These are phyloP conservation scores for Hysterangium stoloniferum DNA, from an alignment of 768 basidiomycete species.

Conservation along the genomic window DNA sequence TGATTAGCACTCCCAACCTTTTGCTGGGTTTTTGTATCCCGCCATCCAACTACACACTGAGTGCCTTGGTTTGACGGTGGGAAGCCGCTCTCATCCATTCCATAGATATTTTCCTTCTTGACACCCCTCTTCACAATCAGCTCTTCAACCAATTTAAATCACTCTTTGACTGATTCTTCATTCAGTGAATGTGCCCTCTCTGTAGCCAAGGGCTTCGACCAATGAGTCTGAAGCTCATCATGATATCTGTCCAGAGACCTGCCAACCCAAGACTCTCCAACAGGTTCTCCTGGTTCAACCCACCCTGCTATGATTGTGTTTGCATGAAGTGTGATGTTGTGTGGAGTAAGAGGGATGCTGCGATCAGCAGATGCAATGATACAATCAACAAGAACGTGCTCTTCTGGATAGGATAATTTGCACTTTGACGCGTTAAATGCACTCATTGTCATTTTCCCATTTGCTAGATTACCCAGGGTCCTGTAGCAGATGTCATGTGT, in stretches of 20 bases:
- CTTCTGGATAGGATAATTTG: too few species aligned
- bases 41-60: slow-evolving; percentile 1
- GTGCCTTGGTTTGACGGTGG: not conserved
- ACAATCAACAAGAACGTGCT: too few species aligned
- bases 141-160: slow-evolving; percentile 1
- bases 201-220: not conserved
- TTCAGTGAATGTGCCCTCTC: slow-evolving; percentile 5
- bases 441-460: too few species aligned
- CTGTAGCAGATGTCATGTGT: too few species aligned
- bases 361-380: too few species aligned
- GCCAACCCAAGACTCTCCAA: slow-evolving; percentile 17
- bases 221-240: not conserved
- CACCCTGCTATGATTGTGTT: too few species aligned
- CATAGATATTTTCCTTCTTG: slow-evolving; percentile 3
- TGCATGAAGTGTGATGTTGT: too few species aligned
- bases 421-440: too few species aligned
- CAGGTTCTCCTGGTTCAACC: too few species aligned
- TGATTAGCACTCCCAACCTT: slow-evolving; percentile 26
- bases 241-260: slow-evolving; percentile 9
- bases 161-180: not conserved
- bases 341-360: too few species aligned
- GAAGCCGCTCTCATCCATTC: slow-evolving; percentile 12
- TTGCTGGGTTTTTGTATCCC: slow-evolving; percentile 22
- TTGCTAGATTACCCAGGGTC: too few species aligned
- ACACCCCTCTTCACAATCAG: not conserved